Percentiles rank a stretch among this genome's conserved stretches.
Conservation (phyloP, 2,329 filamentous ascomycete genomes). For the Blastomyces emzantsi region DNA sequence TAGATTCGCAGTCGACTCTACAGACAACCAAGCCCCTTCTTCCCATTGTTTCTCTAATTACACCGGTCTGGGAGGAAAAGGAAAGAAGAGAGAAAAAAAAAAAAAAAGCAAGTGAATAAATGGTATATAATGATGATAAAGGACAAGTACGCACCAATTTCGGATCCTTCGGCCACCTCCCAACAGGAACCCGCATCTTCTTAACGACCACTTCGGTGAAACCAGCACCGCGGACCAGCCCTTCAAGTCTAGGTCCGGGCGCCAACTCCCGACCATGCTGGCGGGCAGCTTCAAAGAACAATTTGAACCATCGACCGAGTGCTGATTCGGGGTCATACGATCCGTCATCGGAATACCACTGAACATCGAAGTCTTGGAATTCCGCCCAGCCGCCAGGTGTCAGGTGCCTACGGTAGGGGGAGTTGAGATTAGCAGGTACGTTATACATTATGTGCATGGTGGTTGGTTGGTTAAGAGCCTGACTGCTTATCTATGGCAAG, state of each 20-base stretch:
- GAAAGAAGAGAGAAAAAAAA: too few relatives aligned
- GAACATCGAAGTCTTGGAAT: slow-evolving; percentile 24
- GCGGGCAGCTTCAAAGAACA: slow-evolving; percentile 20
- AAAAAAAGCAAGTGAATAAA: too few relatives aligned
- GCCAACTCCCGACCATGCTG: slow-evolving; percentile 18
- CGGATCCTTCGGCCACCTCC: slow-evolving; percentile 22
- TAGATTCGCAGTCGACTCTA: too few relatives aligned
- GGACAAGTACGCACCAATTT: slow-evolving; percentile 12
- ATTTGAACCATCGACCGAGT: slow-evolving; percentile 21
- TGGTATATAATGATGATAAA: background rate
- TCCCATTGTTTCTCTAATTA: background rate
- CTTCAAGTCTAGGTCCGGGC: slow-evolving; percentile 10
- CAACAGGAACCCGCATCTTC: slow-evolving; percentile 20
- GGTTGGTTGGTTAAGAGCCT: background rate
- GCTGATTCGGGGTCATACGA: slow-evolving; percentile 16
- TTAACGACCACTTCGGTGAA: slow-evolving; percentile 19
- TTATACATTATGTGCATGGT: background rate
- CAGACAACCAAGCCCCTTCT: background rate
- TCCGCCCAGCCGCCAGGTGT: slow-evolving; percentile 30
- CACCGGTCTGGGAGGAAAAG: background rate
- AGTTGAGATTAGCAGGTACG: background rate
- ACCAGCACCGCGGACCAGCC: slow-evolving; percentile 19
- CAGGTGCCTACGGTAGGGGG: slow-evolving; percentile 5
- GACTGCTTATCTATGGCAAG: background rate
- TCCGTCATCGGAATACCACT: slow-evolving; percentile 24